These are phyloP conservation scores for Rhododendron molle DNA, from an alignment of 148 eudicot species.

Conservation along the genomic window DNA sequence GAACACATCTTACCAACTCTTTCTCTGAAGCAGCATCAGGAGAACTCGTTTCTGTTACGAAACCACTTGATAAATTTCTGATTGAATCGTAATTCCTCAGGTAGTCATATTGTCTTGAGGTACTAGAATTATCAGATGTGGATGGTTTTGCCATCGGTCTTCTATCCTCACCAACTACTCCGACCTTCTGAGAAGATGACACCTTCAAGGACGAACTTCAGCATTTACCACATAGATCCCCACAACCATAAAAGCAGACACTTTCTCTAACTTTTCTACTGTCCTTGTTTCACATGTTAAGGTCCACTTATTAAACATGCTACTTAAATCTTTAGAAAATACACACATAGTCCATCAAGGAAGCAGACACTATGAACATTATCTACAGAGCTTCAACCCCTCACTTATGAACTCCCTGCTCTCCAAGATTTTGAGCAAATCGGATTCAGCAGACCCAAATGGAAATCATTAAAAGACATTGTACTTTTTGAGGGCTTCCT, in stretches of 20 bases:
- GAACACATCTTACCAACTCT: slow-evolving; percentile 54
- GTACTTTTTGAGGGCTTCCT: too few species aligned
- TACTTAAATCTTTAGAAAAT: too few species aligned
- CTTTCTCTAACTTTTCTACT: too few species aligned
- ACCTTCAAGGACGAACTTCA: slow-evolving; percentile 12
- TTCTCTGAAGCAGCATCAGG: slow-evolving; percentile 93
- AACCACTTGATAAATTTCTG: slow-evolving; percentile 42
- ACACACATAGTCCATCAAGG: not conserved
- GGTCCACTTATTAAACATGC: not conserved
- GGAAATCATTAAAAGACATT: not conserved
- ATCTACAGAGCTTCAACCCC: not conserved
- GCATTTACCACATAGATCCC: not conserved
- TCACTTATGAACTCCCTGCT: not conserved
- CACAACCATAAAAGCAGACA: not conserved
- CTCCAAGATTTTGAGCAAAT: not conserved
- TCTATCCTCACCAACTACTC: slow-evolving; percentile 24
- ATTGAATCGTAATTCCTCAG: slow-evolving; percentile 39
- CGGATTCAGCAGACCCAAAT: not conserved
- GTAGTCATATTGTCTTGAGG: slow-evolving; percentile 27
- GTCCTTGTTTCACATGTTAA: not conserved
- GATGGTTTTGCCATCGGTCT: slow-evolving; percentile 20
- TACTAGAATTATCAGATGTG: slow-evolving; percentile 10
- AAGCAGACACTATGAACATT: not conserved
- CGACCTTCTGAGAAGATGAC: slow-evolving; percentile 24
- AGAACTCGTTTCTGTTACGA: slow-evolving; percentile 37